Base-by-base conservation (phyloP, 2,329 filamentous ascomycete species). In the Alternaria angustiovoidea region DNA sequence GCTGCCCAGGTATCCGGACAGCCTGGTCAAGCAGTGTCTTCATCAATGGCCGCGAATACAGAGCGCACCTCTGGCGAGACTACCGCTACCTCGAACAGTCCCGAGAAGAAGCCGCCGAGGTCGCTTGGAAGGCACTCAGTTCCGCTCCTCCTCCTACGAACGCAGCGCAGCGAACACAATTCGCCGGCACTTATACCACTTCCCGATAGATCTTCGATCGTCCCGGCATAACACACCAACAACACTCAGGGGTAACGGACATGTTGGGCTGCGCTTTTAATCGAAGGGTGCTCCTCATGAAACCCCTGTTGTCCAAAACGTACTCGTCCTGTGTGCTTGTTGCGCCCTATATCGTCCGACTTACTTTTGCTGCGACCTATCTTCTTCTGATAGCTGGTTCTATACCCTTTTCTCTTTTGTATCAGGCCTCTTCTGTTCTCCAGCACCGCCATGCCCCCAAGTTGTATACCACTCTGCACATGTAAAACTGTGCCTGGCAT, bases 1-100 rank as follows among this genome's bases (percentile, higher is more conserved):
- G 30, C 3, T 42, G 12, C 11, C 2, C 51, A 77, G 75, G 75
- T 30, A 75, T 76, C 51, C 67, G 75, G 30, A 77, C 75, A 42
- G 75, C 75, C 39, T 77, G 75, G 75, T 73, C 69, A 7, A 77
- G 75, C 62, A 71, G 72, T 54, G 75, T 77, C 57, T 67, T 75
- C 55, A 73, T 77, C 43, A 67, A 74, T 54, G 74, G 74, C 49
- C 70, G 70, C 53, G 74, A 77, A 61, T 77, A 72, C 54, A 62
- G 73, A 64, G 74, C 74, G 8, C 65, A 69, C 34, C 67, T 77
- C 36, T 77, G 74, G 74, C 72, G 75, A 65, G 75, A 77, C 57
- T 76, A 76, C 54, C 72, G 74, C 36, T 77, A 69, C 62, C 72
- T 77, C 57, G 73, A 75, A 47, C 75, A 76, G 51, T 77, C 72